Percentiles rank a stretch among this genome's conserved stretches.
Conservation (phyloP, 148 eudicot genomes). For the Vaccinium myrtillus region DNA sequence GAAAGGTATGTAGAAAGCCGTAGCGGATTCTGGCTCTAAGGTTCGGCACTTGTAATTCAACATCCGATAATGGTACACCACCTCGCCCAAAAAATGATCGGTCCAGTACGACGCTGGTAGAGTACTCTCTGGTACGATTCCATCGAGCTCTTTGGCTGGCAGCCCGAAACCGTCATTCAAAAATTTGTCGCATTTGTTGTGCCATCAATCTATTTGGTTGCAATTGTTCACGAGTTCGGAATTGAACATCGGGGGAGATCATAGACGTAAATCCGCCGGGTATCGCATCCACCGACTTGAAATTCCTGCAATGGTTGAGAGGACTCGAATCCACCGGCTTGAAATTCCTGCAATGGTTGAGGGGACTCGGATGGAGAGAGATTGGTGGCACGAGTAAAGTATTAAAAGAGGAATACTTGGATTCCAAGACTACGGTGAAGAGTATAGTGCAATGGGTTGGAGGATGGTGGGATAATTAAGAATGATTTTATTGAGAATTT, state of each 20-base stretch:
- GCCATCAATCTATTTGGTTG: conserved; percentile 49
- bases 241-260: conserved; percentile 52
- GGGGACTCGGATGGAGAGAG: background rate
- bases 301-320: background rate
- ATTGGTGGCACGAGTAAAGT: background rate
- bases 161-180: conserved; percentile 66
- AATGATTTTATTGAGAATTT: background rate
- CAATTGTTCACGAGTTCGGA: conserved; percentile 50
- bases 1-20: conserved; percentile 79
- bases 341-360: background rate
- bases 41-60: conserved; percentile 55
- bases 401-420: background rate
- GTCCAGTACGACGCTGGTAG: conserved; percentile 59
- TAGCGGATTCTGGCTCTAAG: conserved; percentile 46
- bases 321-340: too few relatives aligned
- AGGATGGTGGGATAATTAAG: background rate
- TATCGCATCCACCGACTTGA: background rate
- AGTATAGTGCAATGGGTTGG: background rate
- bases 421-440: background rate
- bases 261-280: conserved; percentile 49
- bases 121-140: conserved; percentile 38
- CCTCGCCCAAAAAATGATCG: conserved; percentile 63
- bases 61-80: conserved; percentile 60
- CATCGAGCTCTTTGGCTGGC: conserved; percentile 25
- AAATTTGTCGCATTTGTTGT: conserved; percentile 49